Conservation (phyloP, 768 basidiomycete species). For the Rhodotorula taiwanensis region DNA sequence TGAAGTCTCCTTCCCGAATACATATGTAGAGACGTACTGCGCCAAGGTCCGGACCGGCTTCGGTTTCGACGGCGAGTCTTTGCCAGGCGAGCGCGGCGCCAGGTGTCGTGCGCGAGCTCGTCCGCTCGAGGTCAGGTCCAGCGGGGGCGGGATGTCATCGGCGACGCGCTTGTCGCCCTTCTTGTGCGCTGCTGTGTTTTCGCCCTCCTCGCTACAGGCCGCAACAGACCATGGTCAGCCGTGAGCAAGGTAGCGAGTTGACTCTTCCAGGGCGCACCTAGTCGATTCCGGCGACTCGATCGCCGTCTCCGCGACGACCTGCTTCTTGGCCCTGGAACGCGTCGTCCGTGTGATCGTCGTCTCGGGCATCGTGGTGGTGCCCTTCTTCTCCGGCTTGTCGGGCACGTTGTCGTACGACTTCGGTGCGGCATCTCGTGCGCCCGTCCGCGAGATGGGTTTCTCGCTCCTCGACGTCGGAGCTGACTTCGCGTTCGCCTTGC, state of each 20-base stretch:
- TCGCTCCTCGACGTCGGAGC: not conserved
- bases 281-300: too few relatives aligned
- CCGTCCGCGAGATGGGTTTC: not conserved
- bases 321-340: not conserved
- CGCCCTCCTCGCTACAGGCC: too few relatives aligned
- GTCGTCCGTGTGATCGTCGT: not conserved
- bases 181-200: not conserved
- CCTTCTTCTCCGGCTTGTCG: not conserved
- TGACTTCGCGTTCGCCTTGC: not conserved
- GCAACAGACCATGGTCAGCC: too few relatives aligned
- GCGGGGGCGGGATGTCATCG: constrained; percentile 5
- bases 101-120: not conserved
- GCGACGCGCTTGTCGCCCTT: constrained; percentile 7
- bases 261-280: too few relatives aligned
- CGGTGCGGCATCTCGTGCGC: not conserved
- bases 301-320: not conserved
- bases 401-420: not conserved
- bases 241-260: too few relatives aligned
- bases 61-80: too few relatives aligned
- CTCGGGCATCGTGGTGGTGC: not conserved
- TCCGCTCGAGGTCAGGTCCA: not conserved
- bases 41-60: too few relatives aligned
- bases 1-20: too few relatives aligned
- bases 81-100: not conserved
- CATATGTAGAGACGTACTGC: too few relatives aligned